phyloP scores from a whole-genome alignment of 176 grass and related monocot species.

The Pontederia crassipes region DNA sequence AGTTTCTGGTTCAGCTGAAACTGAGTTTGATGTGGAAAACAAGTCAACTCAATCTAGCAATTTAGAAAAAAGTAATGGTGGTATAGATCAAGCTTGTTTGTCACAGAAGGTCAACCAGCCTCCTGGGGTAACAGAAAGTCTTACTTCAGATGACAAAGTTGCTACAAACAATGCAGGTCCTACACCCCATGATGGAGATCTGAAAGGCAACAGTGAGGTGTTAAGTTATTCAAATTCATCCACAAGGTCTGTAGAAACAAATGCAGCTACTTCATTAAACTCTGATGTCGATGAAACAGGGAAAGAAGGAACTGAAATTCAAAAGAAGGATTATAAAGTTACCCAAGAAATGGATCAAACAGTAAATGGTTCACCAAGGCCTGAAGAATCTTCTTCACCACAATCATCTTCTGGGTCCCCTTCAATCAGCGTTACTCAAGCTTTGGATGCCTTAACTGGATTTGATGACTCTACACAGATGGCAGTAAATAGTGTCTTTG shows the following conservation, averaged over 20 bases:
- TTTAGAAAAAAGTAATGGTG: slow-evolving; percentile 27
- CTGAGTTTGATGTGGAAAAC: slow-evolving; percentile 25
- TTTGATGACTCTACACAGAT: slow-evolving; percentile 97
- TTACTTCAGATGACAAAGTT: slow-evolving; percentile 37
- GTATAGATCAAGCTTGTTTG: slow-evolving; percentile 25
- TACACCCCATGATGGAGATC: slow-evolving; percentile 20
- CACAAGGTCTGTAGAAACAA: slow-evolving; percentile 9
- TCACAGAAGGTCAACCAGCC: slow-evolving; percentile 17
- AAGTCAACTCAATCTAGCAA: slow-evolving; percentile 29
- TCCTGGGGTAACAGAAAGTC: slow-evolving; percentile 22
- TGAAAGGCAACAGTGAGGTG: slow-evolving; percentile 25
- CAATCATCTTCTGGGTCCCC: slow-evolving; percentile 23
- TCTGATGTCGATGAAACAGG: slow-evolving; percentile 12
- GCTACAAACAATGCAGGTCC: slow-evolving; percentile 18
- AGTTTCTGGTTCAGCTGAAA: slow-evolving; percentile 31
- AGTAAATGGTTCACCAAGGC: slow-evolving; percentile 33
- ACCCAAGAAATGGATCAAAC: slow-evolving; percentile 37
- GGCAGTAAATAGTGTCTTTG: slow-evolving; percentile 93
- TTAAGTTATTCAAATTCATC: slow-evolving; percentile 20
- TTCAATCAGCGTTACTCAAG: slow-evolving; percentile 54
- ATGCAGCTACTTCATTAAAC: not conserved
- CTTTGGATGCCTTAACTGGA: slow-evolving; percentile 87
- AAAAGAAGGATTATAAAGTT: slow-evolving; percentile 36
- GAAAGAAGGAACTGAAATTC: slow-evolving; percentile 32
- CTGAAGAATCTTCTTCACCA: slow-evolving; percentile 28